Evolutionary conservation across 371 early-diverging fungal genomes (phyloP).

Genomic region (Mucor mucedo): DNA sequence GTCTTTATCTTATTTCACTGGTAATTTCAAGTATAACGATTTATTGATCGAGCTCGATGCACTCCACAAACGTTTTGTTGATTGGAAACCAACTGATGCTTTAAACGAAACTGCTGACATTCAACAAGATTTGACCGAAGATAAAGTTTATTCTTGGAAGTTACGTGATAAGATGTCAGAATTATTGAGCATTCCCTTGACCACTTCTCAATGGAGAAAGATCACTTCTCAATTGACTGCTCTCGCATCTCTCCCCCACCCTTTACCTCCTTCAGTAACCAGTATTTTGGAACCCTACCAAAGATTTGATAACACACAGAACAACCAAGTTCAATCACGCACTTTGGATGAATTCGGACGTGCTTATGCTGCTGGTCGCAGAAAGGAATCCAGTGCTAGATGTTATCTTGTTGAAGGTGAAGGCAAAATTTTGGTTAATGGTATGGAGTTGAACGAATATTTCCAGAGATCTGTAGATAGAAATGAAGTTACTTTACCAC

Average conservation of each 20-base stretch:
- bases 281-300: conserved; percentile 50
- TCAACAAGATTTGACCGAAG: conserved; percentile 10
- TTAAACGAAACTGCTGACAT: conserved; percentile 2
- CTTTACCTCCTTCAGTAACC: conserved; percentile 54
- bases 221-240: conserved; percentile 59
- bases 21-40: conserved; percentile 82
- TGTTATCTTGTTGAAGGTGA: conserved; percentile 84
- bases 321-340: conserved; percentile 35
- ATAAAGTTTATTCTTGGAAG: conserved; percentile 54
- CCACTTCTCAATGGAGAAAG: conserved; percentile 69
- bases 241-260: conserved; percentile 59
- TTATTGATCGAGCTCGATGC: conserved; percentile 74
- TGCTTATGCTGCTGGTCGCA: conserved; percentile 80
- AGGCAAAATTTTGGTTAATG: conserved; percentile 84
- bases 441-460: conserved; percentile 76
- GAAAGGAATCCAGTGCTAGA: conserved; percentile 85
- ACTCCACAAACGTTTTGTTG: conserved; percentile 57
- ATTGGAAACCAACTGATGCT: conserved; percentile 27
- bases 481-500: conserved; percentile 76
- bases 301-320: conserved; percentile 34
- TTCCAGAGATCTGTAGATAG: conserved; percentile 73
- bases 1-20: conserved; percentile 88
- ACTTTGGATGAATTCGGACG: conserved; percentile 79
- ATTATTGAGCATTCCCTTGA: conserved; percentile 61
- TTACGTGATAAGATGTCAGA: conserved; percentile 60